Conservation (phyloP, 306 rosid species). For the apple (Malus domestica) region DNA sequence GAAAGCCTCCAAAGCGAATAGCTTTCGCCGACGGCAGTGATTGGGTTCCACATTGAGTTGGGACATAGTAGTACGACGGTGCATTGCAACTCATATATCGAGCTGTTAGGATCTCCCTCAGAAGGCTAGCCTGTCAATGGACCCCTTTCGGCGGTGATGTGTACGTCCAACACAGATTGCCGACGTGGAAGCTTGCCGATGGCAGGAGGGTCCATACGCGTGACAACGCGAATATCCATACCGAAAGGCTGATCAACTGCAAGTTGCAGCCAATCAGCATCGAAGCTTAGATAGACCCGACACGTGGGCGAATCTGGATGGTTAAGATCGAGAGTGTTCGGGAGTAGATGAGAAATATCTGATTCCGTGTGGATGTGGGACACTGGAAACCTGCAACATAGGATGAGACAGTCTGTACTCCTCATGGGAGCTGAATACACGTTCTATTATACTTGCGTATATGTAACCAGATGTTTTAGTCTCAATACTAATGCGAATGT, state of each 20-base stretch:
- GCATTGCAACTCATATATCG: slow-evolving; percentile 23
- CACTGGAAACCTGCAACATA: neutral
- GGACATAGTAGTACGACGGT: slow-evolving; percentile 25
- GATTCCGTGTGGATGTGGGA: neutral
- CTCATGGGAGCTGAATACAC: neutral
- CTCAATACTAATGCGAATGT: no score
- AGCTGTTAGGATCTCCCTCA: neutral
- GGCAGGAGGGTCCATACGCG: neutral
- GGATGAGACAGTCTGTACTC: neutral
- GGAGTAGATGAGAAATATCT: slow-evolving; percentile 8
- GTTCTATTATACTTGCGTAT: no score
- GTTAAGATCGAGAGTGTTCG: slow-evolving; percentile 24
- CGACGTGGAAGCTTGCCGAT: slow-evolving; percentile 23
- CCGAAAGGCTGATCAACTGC: neutral
- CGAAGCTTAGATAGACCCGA: neutral
- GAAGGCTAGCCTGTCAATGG: neutral
- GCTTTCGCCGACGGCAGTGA: slow-evolving; percentile 25
- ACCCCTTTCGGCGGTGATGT: slow-evolving; percentile 12
- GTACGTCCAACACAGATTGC: neutral
- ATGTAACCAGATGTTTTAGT: no score
- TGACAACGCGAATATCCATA: neutral
- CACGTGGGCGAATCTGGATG: slow-evolving; percentile 40
- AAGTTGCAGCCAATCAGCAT: neutral
- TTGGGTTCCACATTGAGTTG: neutral
- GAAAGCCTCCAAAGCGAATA: neutral